These are phyloP conservation scores for Penicillium argentinense DNA, from an alignment of 495 filamentous ascomycete genomes.

Conservation along the genomic window DNA sequence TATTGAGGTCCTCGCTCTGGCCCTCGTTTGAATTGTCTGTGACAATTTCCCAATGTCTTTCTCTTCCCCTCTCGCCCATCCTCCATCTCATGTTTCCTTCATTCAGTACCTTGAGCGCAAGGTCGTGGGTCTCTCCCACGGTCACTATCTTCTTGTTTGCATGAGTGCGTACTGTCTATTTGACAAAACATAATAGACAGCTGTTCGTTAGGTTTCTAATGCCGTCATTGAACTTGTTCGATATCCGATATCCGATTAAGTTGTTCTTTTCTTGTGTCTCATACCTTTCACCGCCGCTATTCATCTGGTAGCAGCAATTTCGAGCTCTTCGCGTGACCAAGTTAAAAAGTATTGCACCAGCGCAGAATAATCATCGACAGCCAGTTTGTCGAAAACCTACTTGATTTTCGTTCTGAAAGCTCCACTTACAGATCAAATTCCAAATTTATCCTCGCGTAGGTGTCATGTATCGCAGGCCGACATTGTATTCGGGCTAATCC, in stretches of 20 bases:
- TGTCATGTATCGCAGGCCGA: no score
- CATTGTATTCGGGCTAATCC: no score
- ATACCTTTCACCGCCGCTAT: no score
- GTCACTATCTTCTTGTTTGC: conserved; percentile 3
- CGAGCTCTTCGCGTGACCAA: not conserved
- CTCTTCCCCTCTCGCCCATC: no score
- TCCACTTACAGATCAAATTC: no score
- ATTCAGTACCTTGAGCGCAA: conserved; percentile 20
- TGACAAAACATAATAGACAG: conserved; percentile 6
- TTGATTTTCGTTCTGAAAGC: no score
- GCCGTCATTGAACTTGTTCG: conserved; percentile 8
- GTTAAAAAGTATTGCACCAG: no score
- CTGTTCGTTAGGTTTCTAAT: conserved; percentile 18
- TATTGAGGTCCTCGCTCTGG: not conserved
- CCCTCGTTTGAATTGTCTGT: conserved; percentile 1
- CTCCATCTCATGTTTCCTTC: not conserved
- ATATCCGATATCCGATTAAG: conserved; percentile 14
- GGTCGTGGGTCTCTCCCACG: conserved; percentile 2
- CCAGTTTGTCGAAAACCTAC: no score
- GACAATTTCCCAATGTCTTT: no score
- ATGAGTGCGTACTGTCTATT: conserved; percentile 8
- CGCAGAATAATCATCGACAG: no score
- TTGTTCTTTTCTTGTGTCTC: not conserved
- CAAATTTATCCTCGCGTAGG: no score
- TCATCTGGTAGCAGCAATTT: no score